These are phyloP conservation scores for Tetracentron sinense DNA, from an alignment of 164 flowering plant genomes.

Conservation along the genomic window DNA sequence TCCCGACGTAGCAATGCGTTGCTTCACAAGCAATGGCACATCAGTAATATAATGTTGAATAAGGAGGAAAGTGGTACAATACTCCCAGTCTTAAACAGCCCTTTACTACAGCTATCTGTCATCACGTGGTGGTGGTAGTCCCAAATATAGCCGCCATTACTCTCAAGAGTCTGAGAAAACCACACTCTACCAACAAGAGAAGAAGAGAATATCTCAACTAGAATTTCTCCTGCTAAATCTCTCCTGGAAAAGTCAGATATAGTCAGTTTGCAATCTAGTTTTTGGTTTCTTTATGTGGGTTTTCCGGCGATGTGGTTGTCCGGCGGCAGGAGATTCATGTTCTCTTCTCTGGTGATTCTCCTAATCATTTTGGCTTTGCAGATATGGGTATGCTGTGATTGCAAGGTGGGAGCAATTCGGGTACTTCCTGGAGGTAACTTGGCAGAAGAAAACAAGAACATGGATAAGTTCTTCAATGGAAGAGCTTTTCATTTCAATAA, in stretches of 20 bases:
- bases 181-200: too few species aligned
- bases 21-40: too few species aligned
- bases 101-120: background rate
- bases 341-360: constrained; percentile 12
- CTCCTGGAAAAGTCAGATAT: background rate
- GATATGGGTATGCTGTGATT: constrained; percentile 30
- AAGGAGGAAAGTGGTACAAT: background rate
- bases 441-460: background rate
- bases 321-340: constrained; percentile 19
- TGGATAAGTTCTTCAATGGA: constrained; percentile 35
- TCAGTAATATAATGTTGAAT: background rate
- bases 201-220: too few species aligned
- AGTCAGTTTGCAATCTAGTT: background rate
- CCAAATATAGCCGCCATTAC: background rate
- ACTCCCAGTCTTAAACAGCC: too few species aligned
- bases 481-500: constrained; percentile 12
- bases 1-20: too few species aligned
- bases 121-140: background rate
- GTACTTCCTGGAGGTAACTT: constrained; percentile 10
- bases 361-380: constrained; percentile 25
- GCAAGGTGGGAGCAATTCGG: constrained; percentile 32
- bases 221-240: background rate
- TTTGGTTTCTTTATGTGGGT: constrained; percentile 21
- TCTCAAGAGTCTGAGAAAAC: background rate
- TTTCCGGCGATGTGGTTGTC: constrained; percentile 28